phyloP scores from a whole-genome alignment of 768 basidiomycete species.

The Suillus tomentosus region DNA sequence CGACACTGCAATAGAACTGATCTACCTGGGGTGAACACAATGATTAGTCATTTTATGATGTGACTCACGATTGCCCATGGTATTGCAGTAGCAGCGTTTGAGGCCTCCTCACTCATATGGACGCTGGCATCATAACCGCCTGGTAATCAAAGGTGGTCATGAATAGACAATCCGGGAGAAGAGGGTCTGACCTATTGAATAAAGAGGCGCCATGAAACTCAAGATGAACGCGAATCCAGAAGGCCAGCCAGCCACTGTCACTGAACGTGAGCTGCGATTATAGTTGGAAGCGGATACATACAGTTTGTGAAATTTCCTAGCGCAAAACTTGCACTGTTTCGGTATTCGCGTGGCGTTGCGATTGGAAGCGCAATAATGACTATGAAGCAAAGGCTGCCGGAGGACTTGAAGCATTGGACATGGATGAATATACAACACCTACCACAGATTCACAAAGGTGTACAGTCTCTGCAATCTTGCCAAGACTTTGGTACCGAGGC shows the following conservation, averaged over 20 bases:
- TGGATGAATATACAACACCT: background rate
- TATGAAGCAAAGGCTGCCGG: background rate
- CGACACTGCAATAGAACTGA: background rate
- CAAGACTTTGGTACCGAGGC: constrained; percentile 2
- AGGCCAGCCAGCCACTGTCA: constrained; percentile 21
- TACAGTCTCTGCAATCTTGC: background rate
- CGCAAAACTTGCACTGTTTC: constrained; percentile 2
- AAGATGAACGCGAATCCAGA: background rate
- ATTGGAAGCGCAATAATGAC: background rate
- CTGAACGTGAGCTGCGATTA: background rate
- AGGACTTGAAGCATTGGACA: background rate
- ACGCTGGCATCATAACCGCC: constrained; percentile 3
- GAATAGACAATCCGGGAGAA: background rate
- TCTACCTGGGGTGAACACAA: background rate
- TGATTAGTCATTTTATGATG: background rate
- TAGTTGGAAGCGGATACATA: constrained; percentile 12
- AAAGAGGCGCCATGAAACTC: background rate
- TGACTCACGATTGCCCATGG: constrained; percentile 2
- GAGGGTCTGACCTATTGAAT: constrained; percentile 5
- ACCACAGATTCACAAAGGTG: background rate
- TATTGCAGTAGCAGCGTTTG: constrained; percentile 13
- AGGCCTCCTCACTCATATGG: background rate
- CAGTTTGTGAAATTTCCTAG: background rate
- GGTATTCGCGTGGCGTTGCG: background rate
- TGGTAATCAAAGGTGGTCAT: constrained; percentile 22